phyloP scores from a whole-genome alignment of 352 stramenopile species.

The Globisporangium lucens region DNA sequence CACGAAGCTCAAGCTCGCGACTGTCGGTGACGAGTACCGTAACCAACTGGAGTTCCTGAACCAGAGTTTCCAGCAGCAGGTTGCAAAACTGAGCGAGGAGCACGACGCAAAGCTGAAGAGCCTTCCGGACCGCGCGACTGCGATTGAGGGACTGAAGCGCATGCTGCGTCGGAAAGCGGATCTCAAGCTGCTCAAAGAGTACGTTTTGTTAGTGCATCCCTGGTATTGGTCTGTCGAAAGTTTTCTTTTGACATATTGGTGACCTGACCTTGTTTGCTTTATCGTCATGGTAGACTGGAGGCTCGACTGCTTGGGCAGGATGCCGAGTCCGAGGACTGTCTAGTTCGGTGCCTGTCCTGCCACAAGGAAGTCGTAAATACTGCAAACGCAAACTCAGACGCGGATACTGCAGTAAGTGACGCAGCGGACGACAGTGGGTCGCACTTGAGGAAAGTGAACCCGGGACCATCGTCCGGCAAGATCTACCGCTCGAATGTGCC shows the following conservation, averaged over 20 bases:
- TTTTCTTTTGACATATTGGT: not conserved
- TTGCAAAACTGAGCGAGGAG: constrained; percentile 28
- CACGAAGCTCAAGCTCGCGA: constrained; percentile 29
- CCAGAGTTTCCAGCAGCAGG: constrained; percentile 23
- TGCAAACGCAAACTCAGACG: constrained; percentile 16
- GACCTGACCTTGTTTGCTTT: not conserved
- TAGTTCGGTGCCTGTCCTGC: constrained; percentile 66
- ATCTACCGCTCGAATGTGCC: constrained; percentile 66
- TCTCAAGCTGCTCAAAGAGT: constrained; percentile 65
- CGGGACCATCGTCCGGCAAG: constrained; percentile 38
- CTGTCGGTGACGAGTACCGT: constrained; percentile 30
- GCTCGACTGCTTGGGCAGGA: constrained; percentile 45
- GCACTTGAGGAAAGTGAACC: constrained; percentile 45
- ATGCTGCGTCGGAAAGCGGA: constrained; percentile 55
- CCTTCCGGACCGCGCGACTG: constrained; percentile 37
- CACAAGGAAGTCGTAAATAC: constrained; percentile 53
- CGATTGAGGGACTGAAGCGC: constrained; percentile 43
- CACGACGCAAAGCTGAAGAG: constrained; percentile 43
- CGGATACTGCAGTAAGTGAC: constrained; percentile 11
- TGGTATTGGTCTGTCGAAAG: not conserved
- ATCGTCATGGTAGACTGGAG: constrained; percentile 37
- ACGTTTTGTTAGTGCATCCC: constrained; percentile 16
- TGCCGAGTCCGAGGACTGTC: constrained; percentile 54
- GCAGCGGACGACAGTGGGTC: constrained; percentile 22
- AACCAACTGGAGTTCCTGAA: constrained; percentile 27